Base-by-base conservation (phyloP, 2,329 filamentous ascomycete species). In the Ascochyta fabae region DNA sequence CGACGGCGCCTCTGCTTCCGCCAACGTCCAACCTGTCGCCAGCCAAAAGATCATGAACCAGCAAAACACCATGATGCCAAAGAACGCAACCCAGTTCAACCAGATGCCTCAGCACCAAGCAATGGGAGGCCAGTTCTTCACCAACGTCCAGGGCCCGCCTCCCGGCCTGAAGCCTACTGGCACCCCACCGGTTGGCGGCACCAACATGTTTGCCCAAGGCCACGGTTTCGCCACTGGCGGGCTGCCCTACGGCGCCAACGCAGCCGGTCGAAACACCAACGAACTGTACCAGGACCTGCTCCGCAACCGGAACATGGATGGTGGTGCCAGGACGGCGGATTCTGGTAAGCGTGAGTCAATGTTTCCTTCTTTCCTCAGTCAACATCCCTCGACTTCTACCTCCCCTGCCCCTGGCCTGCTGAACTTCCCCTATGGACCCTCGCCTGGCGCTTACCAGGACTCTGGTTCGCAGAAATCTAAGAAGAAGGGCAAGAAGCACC, bases 401-500 rank as follows among this genome's bases (percentile, higher is more conserved):
- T 88, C 88, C 88, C 89, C 90, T 91, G 89, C 90, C 87, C 88
- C 91, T 84, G 88, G 89, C 84, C 89, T 93, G 84, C 84, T 94
- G 83, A 89, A 86, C 86, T 90, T 91, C 86, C 91, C 95, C 84
- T 96, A 96, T 84, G 91, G 90, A 81, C 84, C 87, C 77, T 89
- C 90, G 82, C 83, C 89, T 83, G 91, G 90, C 83, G 86, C 87
- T 81, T 92, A 91, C 83, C 90, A 93, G 88, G 92, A 96, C 78
- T 88, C 89, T 82, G 90, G 90, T 82, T 79, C 81, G 77, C 89
- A 91, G 83, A 96, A 96, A 88, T 92, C 96, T 87, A 96, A 96
- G 89, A 97, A 96, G 88, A 96, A 96, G 92, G 92, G 92, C 84
- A 97, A 96, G 88, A 97, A 97, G 92, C 94, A 97, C 86, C 96